Base-by-base conservation (phyloP, 352 stramenopile genomes). In the Saprolegnia diclina region DNA sequence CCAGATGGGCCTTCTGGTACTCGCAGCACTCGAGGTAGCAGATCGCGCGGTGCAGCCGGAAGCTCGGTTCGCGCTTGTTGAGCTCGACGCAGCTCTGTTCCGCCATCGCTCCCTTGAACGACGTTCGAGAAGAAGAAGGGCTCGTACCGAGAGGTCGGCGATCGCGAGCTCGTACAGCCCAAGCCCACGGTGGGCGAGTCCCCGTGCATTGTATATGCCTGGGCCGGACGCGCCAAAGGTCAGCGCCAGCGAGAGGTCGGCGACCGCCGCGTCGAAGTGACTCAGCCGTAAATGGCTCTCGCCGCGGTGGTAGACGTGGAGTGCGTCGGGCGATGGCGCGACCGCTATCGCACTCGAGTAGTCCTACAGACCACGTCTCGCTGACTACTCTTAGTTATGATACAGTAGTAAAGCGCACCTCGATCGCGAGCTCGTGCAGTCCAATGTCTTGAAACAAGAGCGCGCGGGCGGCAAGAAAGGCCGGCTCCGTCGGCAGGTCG, bases 1-100 rank as follows among this genome's bases (percentile, higher is more conserved):
- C 63, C 1, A 5, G 37, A 45, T 62, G 26, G 11, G 63, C 63
- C 10, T n/a, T 26, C 24, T 7, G 9, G 22, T 45, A 62, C 53
- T 42, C 14, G 6, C 56, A 35, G 37, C 77, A 80, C 59, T 91
- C 85, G 65, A 92, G 77, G 19, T 80, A 70, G 50, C 82, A 91
- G 18, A 90, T 52, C 0, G 73, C 80, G 11, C 83, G 81, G 44
- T 92, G 83, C 54, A 87, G 90, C 7, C 73, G 79, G 56, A 89
- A 90, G 26, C 89, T 73, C 5, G 35, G 29, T 13, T 55, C 46
- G 16, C 56, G 52, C 40, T 65, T 65, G 52, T 71, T 64, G 29
- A 54, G 5, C 7, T 40, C 52, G 14, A 64, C 35, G 44, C 65
- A 64, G 14, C 22, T 65, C 65, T 71, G 37, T 62, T n/a, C n/a